Base-by-base conservation (phyloP, 2,329 filamentous ascomycete species). In the Ophiostoma sp. region DNA sequence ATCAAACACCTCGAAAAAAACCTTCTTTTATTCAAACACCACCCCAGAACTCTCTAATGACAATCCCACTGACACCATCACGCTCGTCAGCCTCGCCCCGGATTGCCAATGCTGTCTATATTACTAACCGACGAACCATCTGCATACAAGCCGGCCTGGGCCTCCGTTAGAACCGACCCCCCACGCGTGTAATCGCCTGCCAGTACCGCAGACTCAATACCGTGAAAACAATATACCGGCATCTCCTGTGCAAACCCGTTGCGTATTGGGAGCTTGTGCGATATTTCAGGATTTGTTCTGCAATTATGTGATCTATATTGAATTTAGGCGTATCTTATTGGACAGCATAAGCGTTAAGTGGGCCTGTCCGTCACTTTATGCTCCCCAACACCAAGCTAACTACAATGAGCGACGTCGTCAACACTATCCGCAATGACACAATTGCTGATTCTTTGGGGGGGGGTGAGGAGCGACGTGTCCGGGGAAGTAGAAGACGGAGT, bases 371-470 rank as follows among this genome's bases (percentile, higher is more conserved):
- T 27, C 52, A 57, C 52, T 27, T 57, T 27, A 31, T 57, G 52
- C 52, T 57, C 17, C 4, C 44, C 44, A 48, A 48, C 17, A 48
- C 31, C 1, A 11, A 13, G 20, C 64, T 70, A 70, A 70, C 69
- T 54, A 8, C 17, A 70, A 48, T 4, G 36, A 54, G 48, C 17
- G 23, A 69, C 60, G 64, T 70, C 69, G 69, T 70, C 69, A 70
- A 70, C 65, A n/a, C n/a, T 35, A 67, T 57, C 65, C 64, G 52
- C 64, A 70, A 70, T 70, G 66, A 39, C 69, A 70, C 69, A 70
- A 70, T 70, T 67, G 68, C 27, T 23, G 39, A 57, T 31, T 27
- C 54, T 31, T 68, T 33, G 67, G 67, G 54, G 31, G 31, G 36
- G 15, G 20, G 52, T 57, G 23, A 57, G 52, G 23, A 57, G n/a